Conservation (phyloP, 371 early-diverging fungal species). For the Mortierella sp. region DNA sequence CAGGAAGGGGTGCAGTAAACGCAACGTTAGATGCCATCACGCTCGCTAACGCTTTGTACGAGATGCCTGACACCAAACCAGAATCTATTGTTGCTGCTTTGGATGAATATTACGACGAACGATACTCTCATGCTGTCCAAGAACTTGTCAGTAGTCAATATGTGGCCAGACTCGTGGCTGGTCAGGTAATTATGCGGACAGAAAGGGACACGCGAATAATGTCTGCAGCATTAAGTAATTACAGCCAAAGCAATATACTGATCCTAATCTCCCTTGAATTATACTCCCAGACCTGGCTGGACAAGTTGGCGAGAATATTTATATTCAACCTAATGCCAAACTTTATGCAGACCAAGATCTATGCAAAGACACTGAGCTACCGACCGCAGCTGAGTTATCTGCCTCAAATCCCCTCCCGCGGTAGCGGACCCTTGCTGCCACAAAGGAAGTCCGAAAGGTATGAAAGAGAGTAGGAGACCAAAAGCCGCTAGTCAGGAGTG, state of each 20-base stretch:
- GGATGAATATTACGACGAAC: slow-evolving; percentile 11
- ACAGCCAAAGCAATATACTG: too few species aligned
- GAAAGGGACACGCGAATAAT: not conserved
- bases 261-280: too few species aligned
- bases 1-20: slow-evolving; percentile 24
- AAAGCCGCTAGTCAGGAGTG: too few species aligned
- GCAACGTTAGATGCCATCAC: slow-evolving; percentile 25
- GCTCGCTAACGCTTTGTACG: slow-evolving; percentile 22
- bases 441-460: slow-evolving; percentile 21
- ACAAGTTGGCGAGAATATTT: slow-evolving; percentile 5
- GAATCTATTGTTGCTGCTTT: slow-evolving; percentile 9
- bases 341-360: not conserved
- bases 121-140: not conserved
- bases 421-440: not conserved
- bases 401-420: slow-evolving; percentile 11
- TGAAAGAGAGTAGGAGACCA: not conserved
- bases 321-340: slow-evolving; percentile 20
- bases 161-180: slow-evolving; percentile 10
- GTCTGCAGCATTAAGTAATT: too few species aligned
- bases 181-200: slow-evolving; percentile 14
- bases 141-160: slow-evolving; percentile 7
- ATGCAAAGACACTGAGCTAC: slow-evolving; percentile 4
- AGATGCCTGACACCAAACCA: slow-evolving; percentile 1
- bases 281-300: slow-evolving; percentile 9
- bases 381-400: slow-evolving; percentile 28